Evolutionary conservation across 306 rosid species (phyloP), one percentile per base, ranked within the genome.

Genomic region (Trichosanthes cucumerina): DNA sequence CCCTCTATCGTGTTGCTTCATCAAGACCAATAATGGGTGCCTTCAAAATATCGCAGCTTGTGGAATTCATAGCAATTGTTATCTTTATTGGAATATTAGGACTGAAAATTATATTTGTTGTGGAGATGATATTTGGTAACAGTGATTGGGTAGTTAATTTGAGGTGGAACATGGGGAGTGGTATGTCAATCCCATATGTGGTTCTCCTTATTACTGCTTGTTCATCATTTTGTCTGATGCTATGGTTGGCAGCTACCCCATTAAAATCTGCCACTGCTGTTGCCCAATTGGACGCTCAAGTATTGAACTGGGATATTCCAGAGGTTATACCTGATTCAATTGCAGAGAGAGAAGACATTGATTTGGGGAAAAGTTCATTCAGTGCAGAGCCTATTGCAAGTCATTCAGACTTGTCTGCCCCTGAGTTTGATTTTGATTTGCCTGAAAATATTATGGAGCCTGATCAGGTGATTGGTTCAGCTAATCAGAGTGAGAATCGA

Each of bases 161-260:
- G 89, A 91, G 87, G 84, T 95, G 93, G 93, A 85, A 82, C 79
- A 79, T 58, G 75, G 92, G 96, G 69, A 84, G 86, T 82, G 83
- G 91, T 24, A 62, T 86, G 84, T 91, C 92, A 46, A 34, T 80
- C 79, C 82, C 96, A 9, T 92, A 80, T 84, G 77, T 76, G 9
- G 50, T 89, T 83, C 90, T 93, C 75, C 81, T 91, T 73, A 62
- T 77, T 38, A 68, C 85, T 77, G 90, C 90, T 78, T 86, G 87
- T 83, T 78, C 86, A 76, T 86, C 92, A 77, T 86, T 93, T 78
- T 81, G 85, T 82, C 78, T 89, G 80, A 91, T 90, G 98, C 88
- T 93, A 38, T 90, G 97, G 98, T 84, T 93, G 78, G 91, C 89
- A 13, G 88, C 96, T 49, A 93, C 97, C n/a, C 97, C 98, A 1